These are phyloP conservation scores for Linnemannia schmuckeri DNA, from an alignment of 192 early-diverging fungal genomes.

Conservation along the genomic window DNA sequence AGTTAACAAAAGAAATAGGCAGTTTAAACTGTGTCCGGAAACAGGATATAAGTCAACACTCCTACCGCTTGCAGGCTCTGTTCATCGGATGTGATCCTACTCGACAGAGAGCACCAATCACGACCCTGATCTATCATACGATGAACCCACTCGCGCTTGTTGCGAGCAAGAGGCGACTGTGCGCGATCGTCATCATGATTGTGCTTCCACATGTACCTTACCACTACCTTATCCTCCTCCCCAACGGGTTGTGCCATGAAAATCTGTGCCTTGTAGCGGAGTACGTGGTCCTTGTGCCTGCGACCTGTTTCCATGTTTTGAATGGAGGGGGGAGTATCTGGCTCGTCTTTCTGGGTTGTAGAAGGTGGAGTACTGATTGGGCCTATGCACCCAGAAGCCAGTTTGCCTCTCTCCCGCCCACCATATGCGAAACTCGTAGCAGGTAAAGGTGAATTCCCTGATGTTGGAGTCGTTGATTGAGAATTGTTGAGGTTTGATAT, in stretches of 20 bases:
- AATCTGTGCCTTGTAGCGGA: slow-evolving; percentile 15
- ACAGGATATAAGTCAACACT: neutral
- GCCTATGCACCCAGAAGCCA: slow-evolving; percentile 14
- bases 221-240: slow-evolving; percentile 11
- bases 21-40: neutral
- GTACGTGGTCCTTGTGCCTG: slow-evolving; percentile 10
- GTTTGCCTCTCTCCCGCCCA: slow-evolving; percentile 7
- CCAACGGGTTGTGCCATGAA: slow-evolving; percentile 22
- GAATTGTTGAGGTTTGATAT: slow-evolving; percentile 5
- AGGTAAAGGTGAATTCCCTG: slow-evolving; percentile 8
- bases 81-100: slow-evolving; percentile 10
- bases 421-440: slow-evolving; percentile 9
- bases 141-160: slow-evolving; percentile 15
- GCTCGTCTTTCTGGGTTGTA: slow-evolving; percentile 3
- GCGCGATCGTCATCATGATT: slow-evolving; percentile 23
- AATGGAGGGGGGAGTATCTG: slow-evolving; percentile 10
- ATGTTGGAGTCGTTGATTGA: neutral
- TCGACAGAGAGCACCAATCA: slow-evolving; percentile 12
- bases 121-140: slow-evolving; percentile 14
- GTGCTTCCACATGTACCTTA: slow-evolving; percentile 23
- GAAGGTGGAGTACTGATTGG: slow-evolving; percentile 12
- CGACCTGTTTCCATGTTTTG: slow-evolving; percentile 8
- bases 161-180: slow-evolving; percentile 20
- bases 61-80: neutral
- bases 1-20: slow-evolving; percentile 7